phyloP scores from a whole-genome alignment of 2,329 filamentous ascomycete genomes.

The Spiromastix sp. region DNA sequence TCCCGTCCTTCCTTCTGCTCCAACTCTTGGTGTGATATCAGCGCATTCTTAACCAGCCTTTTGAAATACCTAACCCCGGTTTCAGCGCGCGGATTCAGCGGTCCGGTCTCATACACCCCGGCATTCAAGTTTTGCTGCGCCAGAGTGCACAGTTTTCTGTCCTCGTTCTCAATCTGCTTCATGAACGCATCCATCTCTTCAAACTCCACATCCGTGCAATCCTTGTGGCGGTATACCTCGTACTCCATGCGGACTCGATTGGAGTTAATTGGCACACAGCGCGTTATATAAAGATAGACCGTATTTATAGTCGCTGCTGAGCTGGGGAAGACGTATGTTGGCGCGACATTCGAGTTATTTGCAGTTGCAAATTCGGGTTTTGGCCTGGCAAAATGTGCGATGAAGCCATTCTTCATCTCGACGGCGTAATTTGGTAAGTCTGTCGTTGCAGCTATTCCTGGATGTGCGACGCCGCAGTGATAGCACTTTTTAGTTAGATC shows the following conservation, averaged over 20 bases:
- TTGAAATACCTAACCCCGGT: slow-evolving; percentile 51
- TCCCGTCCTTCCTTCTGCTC: slow-evolving; percentile 37
- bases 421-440: slow-evolving; percentile 48
- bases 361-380: slow-evolving; percentile 23
- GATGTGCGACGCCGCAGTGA: slow-evolving; percentile 51
- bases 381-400: slow-evolving; percentile 38
- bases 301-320: slow-evolving; percentile 23
- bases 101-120: slow-evolving; percentile 52
- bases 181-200: slow-evolving; percentile 48
- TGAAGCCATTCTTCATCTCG: slow-evolving; percentile 38
- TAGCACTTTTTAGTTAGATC: slow-evolving; percentile 43
- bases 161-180: slow-evolving; percentile 54
- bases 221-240: slow-evolving; percentile 53
- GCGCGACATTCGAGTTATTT: slow-evolving; percentile 32
- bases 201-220: slow-evolving; percentile 50
- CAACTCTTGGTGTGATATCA: slow-evolving; percentile 38
- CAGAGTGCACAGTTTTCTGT: slow-evolving; percentile 51
- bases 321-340: slow-evolving; percentile 24
- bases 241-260: slow-evolving; percentile 48
- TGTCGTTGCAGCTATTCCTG: slow-evolving; percentile 46
- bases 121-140: slow-evolving; percentile 52
- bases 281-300: slow-evolving; percentile 12
- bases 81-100: slow-evolving; percentile 52
- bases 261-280: slow-evolving; percentile 40
- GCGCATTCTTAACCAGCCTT: slow-evolving; percentile 38